Percentiles rank a stretch among this genome's conserved stretches.
These are phyloP conservation scores for Blastocystis sp. DNA, from an alignment of 352 stramenopile genomes.

Conservation along the genomic window DNA sequence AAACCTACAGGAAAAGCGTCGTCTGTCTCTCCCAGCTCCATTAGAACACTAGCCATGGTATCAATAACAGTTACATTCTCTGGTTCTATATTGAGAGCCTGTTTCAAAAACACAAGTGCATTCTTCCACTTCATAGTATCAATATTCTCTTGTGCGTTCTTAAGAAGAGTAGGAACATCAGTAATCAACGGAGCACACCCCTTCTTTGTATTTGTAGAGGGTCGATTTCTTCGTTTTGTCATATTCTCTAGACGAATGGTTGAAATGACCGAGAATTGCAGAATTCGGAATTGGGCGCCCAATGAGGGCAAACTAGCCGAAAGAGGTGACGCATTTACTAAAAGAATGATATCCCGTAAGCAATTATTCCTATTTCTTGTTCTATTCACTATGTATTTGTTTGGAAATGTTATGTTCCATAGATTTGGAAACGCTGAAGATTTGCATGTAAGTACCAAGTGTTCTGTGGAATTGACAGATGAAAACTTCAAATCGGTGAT, in stretches of 20 bases:
- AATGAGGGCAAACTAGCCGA: not conserved
- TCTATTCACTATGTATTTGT: not conserved
- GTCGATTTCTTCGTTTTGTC: not conserved
- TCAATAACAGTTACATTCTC: slow-evolving; percentile 40
- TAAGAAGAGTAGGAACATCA: slow-evolving; percentile 7
- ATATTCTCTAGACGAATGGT: not conserved
- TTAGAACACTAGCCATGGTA: not conserved
- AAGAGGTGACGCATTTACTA: not conserved
- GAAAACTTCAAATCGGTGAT: slow-evolving; percentile 51
- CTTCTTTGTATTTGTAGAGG: not conserved
- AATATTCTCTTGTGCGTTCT: slow-evolving; percentile 37
- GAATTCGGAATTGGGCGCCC: not conserved
- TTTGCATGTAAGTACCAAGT: slow-evolving; percentile 31
- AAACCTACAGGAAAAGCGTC: slow-evolving; percentile 24
- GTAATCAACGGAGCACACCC: not conserved
- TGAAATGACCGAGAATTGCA: not conserved
- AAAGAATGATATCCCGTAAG: slow-evolving; percentile 7
- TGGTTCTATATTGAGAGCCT: slow-evolving; percentile 2
- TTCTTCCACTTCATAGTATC: not conserved
- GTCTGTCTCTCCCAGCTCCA: slow-evolving; percentile 12
- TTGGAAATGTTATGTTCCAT: not conserved
- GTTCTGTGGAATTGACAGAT: slow-evolving; percentile 26
- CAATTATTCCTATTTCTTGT: not conserved
- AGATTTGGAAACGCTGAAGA: not conserved
- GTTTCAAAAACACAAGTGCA: not conserved